Evolutionary conservation across 495 filamentous ascomycete species (phyloP), one percentile per base, ranked within the genome.

Genomic region (Annulohypoxylon maeteangense): DNA sequence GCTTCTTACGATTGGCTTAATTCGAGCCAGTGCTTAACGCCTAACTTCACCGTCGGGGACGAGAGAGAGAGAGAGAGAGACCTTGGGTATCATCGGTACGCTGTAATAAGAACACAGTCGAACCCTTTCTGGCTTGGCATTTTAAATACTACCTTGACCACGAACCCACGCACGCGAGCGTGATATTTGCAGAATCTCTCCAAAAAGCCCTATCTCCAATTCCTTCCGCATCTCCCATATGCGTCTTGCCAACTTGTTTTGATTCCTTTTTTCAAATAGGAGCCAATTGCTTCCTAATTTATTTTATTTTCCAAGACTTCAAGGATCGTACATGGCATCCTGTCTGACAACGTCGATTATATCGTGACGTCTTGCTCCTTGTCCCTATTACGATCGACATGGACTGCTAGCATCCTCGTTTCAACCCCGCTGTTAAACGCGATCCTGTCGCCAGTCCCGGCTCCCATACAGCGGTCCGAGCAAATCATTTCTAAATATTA

Each of bases 331-430:
- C 40, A 62, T 65, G 65, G 40, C 70, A 73, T 68, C 61, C 65
- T 53, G 25, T 61, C 61, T 20, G 42, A 40, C 16, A 65, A 31
- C 65, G 22, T 66, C 54, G 36, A 65, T 47, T 57, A 14, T 56
- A 62, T 58, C 50, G 55, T 62, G 56, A 73, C 60, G 38, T 53
- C 55, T 44, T 25, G 40, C 42, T 55, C 47, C 36, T 50, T 57
- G 62, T 45, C 25, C 38, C 71, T 74, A 74, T 74, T 74, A 42
- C 62, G 71, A 74, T 74, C 71, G 71, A 70, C 71, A 74, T 70
- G 67, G 57, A 56, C 50, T 74, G 48, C 65, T 70, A 70, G 67
- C 51, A 67, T 60, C 67, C 66, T 70, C 62, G 66, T 74, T 74
- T 70, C 62, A 67, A 70, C 71, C 71, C 71, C 71, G 67, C 71